Evolutionary conservation across 1,284 basidiomycete species (phyloP).

Genomic region (Lentinus polychrous): DNA sequence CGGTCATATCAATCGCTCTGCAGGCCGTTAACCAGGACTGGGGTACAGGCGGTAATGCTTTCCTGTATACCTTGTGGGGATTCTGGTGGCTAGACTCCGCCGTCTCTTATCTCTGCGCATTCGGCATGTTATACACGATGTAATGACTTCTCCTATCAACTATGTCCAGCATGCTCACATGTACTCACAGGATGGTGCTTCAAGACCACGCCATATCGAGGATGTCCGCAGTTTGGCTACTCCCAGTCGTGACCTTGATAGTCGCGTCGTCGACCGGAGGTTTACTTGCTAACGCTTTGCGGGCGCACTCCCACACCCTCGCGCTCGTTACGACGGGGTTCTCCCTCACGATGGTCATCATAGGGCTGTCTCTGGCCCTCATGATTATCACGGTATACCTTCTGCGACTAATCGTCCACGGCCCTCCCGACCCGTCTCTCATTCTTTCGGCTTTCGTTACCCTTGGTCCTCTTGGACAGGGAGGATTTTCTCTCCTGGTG

Average conservation of each 20-base stretch:
- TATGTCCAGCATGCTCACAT: conserved; percentile 2
- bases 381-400: conserved; percentile 42
- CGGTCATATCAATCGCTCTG: conserved; percentile 2
- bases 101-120: conserved; percentile 40
- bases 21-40: conserved; percentile 27
- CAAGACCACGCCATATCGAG: conserved; percentile 42
- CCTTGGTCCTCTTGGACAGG: conserved; percentile 32
- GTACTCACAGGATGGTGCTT: conserved; percentile 36
- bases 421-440: conserved; percentile 29
- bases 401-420: conserved; percentile 32
- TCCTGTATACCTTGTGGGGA: conserved; percentile 47
- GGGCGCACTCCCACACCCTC: conserved; percentile 29
- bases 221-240: conserved; percentile 48
- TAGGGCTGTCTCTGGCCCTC: conserved; percentile 42
- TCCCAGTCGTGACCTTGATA: conserved; percentile 56
- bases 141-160: conserved; percentile 18
- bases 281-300: conserved; percentile 39
- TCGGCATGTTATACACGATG: conserved; percentile 54
- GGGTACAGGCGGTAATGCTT: conserved; percentile 35
- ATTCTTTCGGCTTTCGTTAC: conserved; percentile 47
- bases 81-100: conserved; percentile 58
- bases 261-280: conserved; percentile 56
- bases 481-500: conserved; percentile 48
- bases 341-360: conserved; percentile 43
- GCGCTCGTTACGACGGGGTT: conserved; percentile 46